Evolutionary conservation across 768 basidiomycete species (phyloP), one percentile per base, ranked within the genome.

Genomic region (Cystobasidium ongulense): DNA sequence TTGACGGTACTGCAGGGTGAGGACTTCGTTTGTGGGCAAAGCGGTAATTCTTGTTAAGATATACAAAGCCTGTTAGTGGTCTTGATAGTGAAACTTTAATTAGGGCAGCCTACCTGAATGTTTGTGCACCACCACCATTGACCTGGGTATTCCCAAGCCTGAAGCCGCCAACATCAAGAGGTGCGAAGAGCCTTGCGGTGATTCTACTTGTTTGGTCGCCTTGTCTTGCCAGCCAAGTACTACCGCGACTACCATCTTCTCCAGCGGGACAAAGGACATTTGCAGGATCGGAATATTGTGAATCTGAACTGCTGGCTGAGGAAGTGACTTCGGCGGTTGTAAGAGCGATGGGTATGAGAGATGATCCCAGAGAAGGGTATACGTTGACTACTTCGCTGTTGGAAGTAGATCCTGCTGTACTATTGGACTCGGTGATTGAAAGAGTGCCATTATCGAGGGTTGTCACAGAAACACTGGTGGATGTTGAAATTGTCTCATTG

Each of bases 121-220:
- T 85, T n/a, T 87, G 90, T 0, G 95, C 95, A 50, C 92, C 89
- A 77, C 90, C 88, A 65, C 88, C 86, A 63, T 84, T 81, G 75
- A 88, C 84, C 81, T 95, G 91, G 8, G 92, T 94, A 82, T 99
- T 98, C 31, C 92, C 94, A 33, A 99, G 83, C 54, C 96, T 87
- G 61, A 97, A 80, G 3, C 95, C 96, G 72, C 84, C 87, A 1
- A 87, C 89, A 62, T 85, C 87, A 72, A 90, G 86, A 78, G 85
- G 89, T 31, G 87, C 83, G 79, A 89, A 90, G n/a, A 88, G 85
- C 73, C 89, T 85, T 53, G 91, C 83, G 33, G 89, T 92, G 76
- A 98, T 86, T 68, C 89, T 84, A 1, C 91, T 89, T 27, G 84
- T 82, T n/a, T 59, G 57, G 31, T 84, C 87, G 23, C 86, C 87